These are phyloP conservation scores for Conidiobolus incongruus DNA, from an alignment of 371 early-diverging fungal species.

Conservation along the genomic window DNA sequence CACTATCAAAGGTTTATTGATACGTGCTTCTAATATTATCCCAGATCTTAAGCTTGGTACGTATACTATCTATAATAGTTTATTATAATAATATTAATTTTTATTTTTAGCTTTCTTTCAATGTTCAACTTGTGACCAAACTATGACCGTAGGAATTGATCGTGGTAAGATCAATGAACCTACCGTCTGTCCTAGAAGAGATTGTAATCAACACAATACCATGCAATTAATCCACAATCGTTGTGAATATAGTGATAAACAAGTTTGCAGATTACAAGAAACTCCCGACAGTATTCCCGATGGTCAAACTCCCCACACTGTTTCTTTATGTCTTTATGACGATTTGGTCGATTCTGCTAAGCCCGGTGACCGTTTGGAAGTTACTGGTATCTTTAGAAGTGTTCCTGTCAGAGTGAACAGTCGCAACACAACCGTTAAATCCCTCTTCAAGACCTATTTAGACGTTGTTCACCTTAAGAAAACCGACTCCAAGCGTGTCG, in stretches of 20 bases:
- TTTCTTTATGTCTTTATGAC: slow-evolving; percentile 79
- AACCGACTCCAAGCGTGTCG: slow-evolving; percentile 47
- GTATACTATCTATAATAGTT: not conserved
- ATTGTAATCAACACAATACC: slow-evolving; percentile 54
- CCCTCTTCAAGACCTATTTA: slow-evolving; percentile 90
- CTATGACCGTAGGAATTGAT: slow-evolving; percentile 60
- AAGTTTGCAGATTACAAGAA: slow-evolving; percentile 93
- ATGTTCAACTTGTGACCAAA: slow-evolving; percentile 69
- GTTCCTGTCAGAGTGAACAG: slow-evolving; percentile 93
- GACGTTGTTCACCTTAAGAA: slow-evolving; percentile 87
- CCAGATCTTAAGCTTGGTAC: slow-evolving; percentile 81
- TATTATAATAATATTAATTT: not conserved
- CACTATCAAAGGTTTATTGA: slow-evolving; percentile 87
- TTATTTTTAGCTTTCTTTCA: slow-evolving; percentile 54
- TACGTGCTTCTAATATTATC: slow-evolving; percentile 78
- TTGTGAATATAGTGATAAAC: slow-evolving; percentile 88
- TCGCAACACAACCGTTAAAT: slow-evolving; percentile 71
- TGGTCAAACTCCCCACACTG: slow-evolving; percentile 97
- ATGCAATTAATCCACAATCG: slow-evolving; percentile 85
- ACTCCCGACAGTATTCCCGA: slow-evolving; percentile 96
- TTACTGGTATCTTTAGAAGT: slow-evolving; percentile 94
- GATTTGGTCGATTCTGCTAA: slow-evolving; percentile 89
- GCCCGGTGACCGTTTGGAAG: slow-evolving; percentile 92
- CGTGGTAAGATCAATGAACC: slow-evolving; percentile 91
- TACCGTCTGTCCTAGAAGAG: slow-evolving; percentile 58